Conservation (phyloP, 2,329 filamentous ascomycete species). For the Fusarium sp. region DNA sequence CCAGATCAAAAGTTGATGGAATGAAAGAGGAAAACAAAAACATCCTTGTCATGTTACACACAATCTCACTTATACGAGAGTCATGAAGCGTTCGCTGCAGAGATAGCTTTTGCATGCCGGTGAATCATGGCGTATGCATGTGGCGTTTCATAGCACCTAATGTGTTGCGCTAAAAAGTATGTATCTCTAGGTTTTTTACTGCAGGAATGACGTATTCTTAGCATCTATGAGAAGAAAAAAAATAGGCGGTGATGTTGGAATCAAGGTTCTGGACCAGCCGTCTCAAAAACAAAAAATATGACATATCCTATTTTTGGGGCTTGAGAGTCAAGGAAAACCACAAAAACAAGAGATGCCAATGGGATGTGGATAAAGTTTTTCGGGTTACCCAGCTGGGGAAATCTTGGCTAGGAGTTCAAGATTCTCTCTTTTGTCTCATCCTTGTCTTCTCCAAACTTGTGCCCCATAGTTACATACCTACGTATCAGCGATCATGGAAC, state of each 20-base stretch:
- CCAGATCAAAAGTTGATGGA: conserved; percentile 12
- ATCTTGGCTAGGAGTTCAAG: conserved; percentile 15
- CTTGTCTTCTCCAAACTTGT: conserved; percentile 28
- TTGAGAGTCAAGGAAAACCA: neutral
- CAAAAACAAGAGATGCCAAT: conserved; percentile 11
- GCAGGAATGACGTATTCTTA: conserved; percentile 45
- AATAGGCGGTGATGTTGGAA: conserved; percentile 11
- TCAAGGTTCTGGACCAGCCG: conserved; percentile 36
- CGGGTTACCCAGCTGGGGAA: conserved; percentile 26
- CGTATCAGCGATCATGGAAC: conserved; percentile 6
- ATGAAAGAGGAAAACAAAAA: conserved; percentile 6
- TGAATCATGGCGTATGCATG: conserved; percentile 31
- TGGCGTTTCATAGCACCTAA: conserved; percentile 33
- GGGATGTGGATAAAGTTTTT: neutral
- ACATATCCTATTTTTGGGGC: conserved; percentile 17
- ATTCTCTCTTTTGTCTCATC: conserved; percentile 18
- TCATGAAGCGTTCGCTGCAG: conserved; percentile 32
- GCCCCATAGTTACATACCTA: conserved; percentile 16
- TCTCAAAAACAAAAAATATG: conserved; percentile 14
- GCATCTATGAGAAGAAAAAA: neutral
- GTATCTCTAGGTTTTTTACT: conserved; percentile 13
- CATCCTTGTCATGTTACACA: conserved; percentile 24
- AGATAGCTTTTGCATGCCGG: conserved; percentile 38
- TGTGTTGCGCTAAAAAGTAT: conserved; percentile 30
- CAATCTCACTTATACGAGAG: conserved; percentile 34